Base-by-base conservation (phyloP, 1,139 yeast genomes). In the Pichia sp. region DNA sequence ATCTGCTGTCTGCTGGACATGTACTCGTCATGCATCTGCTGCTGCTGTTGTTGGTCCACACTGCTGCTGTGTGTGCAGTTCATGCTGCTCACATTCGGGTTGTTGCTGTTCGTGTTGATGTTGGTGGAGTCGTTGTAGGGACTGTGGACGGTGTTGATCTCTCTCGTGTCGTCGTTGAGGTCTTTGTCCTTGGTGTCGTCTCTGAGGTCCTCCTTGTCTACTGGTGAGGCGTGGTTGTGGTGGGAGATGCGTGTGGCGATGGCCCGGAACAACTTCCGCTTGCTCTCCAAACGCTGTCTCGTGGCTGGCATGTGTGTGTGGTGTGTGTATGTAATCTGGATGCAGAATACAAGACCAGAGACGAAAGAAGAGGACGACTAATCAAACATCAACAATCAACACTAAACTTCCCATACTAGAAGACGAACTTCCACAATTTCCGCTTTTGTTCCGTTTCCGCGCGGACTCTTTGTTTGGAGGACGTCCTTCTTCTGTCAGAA, bases 221-320 rank as follows among this genome's bases (percentile, higher is more conserved):
- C 47, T 22, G 19, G 46, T 17, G 22, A 34, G 34, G 39, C 31
- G 42, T 44, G 53, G 37, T 46, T 59, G 41, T 48, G 57, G 4
- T 60, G 56, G n/a, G 62, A 54, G 38, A 55, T 52, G 44, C 62
- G 52, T 10, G 62, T 53, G 1, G 66, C 55, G 7, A 68, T 58
- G 0, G 70, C 68, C 30, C 65, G 63, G 50, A 69, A 68, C 15
- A 69, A 55, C 53, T 67, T 71, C 42, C 71, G 53, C 46, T 67
- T 62, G 6, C 60, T 65, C 17, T 68, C 71, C 24, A 57, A 61
- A 24, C 57, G 55, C 35, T 57, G 53, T 28, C 55, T 49, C 15
- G 51, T 55, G 12, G 28, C 35, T 3, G 43, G 10, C 47, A 44
- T 44, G 2, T 12, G 27, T 24, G 10, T 24, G 27, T 24, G 10